Conservation (phyloP, 306 rosid genomes). For the Gillenia trifoliata region DNA sequence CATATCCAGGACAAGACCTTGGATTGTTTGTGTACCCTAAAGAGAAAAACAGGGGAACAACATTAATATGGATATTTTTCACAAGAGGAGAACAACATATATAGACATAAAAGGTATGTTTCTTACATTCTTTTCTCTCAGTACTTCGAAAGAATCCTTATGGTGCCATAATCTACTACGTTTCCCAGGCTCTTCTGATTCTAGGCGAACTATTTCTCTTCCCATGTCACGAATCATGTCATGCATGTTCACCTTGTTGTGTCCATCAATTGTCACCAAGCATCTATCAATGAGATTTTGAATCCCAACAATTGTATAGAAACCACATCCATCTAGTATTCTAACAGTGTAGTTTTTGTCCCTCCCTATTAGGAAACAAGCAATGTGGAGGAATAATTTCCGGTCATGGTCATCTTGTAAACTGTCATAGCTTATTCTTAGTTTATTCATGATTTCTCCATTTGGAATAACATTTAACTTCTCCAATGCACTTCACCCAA, state of each 20-base stretch:
- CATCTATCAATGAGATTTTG: background rate
- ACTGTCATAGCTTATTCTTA: background rate
- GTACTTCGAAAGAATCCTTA: background rate
- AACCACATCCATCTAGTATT: background rate
- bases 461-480: background rate
- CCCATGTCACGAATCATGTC: background rate
- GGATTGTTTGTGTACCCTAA: background rate
- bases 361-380: background rate
- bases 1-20: background rate
- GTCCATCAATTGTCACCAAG: background rate
- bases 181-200: background rate
- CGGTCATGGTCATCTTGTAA: background rate
- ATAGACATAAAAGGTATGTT: fast-evolving
- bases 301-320: background rate
- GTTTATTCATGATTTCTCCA: background rate
- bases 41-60: background rate
- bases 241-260: background rate
- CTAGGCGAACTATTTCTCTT: background rate
- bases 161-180: background rate
- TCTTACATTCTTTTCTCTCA: background rate
- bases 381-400: background rate
- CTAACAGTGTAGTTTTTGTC: background rate
- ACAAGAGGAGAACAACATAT: too few species aligned
- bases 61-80: background rate
- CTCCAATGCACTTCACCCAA: background rate